Evolutionary conservation across 2,329 filamentous ascomycete species (phyloP).

Genomic region (Helicocarpus griseus): DNA sequence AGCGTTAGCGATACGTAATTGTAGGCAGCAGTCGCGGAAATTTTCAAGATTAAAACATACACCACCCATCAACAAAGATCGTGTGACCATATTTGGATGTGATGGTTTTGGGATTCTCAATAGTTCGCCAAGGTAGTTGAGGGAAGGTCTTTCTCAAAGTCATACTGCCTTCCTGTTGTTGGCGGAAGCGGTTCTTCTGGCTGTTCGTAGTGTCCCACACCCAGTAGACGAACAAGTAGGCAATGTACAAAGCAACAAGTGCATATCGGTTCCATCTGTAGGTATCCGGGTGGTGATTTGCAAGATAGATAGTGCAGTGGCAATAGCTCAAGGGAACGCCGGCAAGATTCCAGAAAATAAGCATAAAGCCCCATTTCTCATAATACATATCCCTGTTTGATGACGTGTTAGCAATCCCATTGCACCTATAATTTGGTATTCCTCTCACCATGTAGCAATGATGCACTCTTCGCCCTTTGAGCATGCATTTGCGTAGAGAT

Average conservation of each 20-base stretch:
- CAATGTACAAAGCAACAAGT: slow-evolving; percentile 53
- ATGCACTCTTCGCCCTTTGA: slow-evolving; percentile 88
- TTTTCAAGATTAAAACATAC: slow-evolving; percentile 34
- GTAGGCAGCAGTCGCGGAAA: neutral
- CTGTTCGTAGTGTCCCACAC: slow-evolving; percentile 87
- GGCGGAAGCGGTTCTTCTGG: slow-evolving; percentile 88
- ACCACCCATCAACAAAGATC: slow-evolving; percentile 80
- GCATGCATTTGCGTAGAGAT: slow-evolving; percentile 85
- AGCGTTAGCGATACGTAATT: slow-evolving; percentile 12
- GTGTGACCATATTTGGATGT: slow-evolving; percentile 62
- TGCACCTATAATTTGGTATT: neutral
- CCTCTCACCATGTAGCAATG: slow-evolving; percentile 62
- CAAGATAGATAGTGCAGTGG: slow-evolving; percentile 84
- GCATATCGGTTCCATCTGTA: slow-evolving; percentile 68
- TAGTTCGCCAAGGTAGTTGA: slow-evolving; percentile 76
- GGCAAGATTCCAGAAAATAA: slow-evolving; percentile 95
- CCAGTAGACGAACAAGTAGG: slow-evolving; percentile 80
- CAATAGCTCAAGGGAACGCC: slow-evolving; percentile 87
- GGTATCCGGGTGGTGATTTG: slow-evolving; percentile 66
- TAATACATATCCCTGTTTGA: slow-evolving; percentile 77
- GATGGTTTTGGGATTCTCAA: slow-evolving; percentile 73
- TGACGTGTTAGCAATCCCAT: neutral
- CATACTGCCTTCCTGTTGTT: slow-evolving; percentile 55
- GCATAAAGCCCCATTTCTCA: slow-evolving; percentile 95
- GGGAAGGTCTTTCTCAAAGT: slow-evolving; percentile 72